A percentile compares a stretch with the other conserved stretches of the same genome.
Evolutionary conservation across 1,139 yeast species (phyloP).

Genomic region (Taphrina populina): DNA sequence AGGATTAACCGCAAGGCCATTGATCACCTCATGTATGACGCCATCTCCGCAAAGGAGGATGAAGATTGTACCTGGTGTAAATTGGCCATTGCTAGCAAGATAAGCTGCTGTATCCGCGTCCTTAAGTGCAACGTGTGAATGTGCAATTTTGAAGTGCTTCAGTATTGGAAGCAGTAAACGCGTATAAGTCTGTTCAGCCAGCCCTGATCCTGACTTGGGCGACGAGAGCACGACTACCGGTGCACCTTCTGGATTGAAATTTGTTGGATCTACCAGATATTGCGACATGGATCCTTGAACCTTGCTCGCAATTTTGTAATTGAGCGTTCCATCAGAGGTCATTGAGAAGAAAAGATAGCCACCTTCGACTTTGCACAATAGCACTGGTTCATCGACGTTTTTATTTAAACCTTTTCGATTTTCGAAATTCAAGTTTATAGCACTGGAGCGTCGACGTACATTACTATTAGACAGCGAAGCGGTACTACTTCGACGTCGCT

Average conservation of each 20-base stretch:
- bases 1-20: slow-evolving; percentile 23
- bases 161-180: slow-evolving; percentile 27
- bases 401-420: slow-evolving; percentile 1
- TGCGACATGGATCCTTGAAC: slow-evolving; percentile 23
- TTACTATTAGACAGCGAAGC: background rate
- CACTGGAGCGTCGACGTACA: slow-evolving; percentile 24
- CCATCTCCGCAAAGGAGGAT: slow-evolving; percentile 27
- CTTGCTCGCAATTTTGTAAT: slow-evolving; percentile 22
- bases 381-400: slow-evolving; percentile 23
- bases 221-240: slow-evolving; percentile 30
- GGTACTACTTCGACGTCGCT: slow-evolving; percentile 14
- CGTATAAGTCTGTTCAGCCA: slow-evolving; percentile 19
- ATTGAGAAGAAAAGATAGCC: slow-evolving; percentile 29
- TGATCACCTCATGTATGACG: slow-evolving; percentile 28
- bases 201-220: slow-evolving; percentile 23
- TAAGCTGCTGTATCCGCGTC: slow-evolving; percentile 21
- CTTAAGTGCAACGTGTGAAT: slow-evolving; percentile 24
- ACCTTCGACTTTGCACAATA: slow-evolving; percentile 20
- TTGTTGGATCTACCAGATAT: slow-evolving; percentile 20
- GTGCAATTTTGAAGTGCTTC: slow-evolving; percentile 22
- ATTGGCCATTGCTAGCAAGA: slow-evolving; percentile 26
- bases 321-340: slow-evolving; percentile 29
- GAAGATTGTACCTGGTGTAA: slow-evolving; percentile 25
- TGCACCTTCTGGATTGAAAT: slow-evolving; percentile 17
- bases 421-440: slow-evolving; percentile 5